These are phyloP conservation scores for Marasmius tenuissimus DNA, from an alignment of 1,284 basidiomycete genomes.

Conservation along the genomic window DNA sequence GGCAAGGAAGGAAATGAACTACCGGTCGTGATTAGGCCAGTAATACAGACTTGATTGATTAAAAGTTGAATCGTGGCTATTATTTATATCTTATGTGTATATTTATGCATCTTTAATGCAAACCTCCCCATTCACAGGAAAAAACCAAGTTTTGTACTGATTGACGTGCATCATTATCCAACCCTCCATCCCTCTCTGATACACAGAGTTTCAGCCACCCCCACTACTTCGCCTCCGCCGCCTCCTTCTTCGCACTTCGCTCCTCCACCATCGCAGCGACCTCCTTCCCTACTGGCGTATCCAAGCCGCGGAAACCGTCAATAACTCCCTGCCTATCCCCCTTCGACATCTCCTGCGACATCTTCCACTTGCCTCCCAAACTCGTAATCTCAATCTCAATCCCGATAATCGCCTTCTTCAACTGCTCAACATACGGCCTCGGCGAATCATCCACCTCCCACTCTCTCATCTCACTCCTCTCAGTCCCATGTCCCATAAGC, in stretches of 20 bases:
- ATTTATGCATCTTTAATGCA: too few relatives aligned
- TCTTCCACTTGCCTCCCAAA: slow-evolving; percentile 26
- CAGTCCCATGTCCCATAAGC: slow-evolving; percentile 12
- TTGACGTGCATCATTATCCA: too few relatives aligned
- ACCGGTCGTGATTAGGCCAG: neutral
- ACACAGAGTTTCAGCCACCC: too few relatives aligned
- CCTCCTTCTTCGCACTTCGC: slow-evolving; percentile 4
- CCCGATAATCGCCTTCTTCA: slow-evolving; percentile 29
- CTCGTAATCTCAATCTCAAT: slow-evolving; percentile 23
- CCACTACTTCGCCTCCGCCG: neutral
- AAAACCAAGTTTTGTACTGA: too few relatives aligned
- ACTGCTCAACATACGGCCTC: slow-evolving; percentile 18
- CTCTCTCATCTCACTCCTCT: neutral
- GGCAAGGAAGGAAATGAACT: neutral
- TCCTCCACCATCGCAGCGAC: slow-evolving; percentile 6
- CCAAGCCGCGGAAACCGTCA: slow-evolving; percentile 21
- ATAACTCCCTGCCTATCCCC: slow-evolving; percentile 23
- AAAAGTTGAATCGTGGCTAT: neutral
- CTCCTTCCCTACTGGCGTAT: neutral
- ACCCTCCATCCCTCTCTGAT: too few relatives aligned
- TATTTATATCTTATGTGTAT: too few relatives aligned
- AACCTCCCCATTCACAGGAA: too few relatives aligned
- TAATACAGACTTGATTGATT: neutral
- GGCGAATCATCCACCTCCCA: slow-evolving; percentile 27
- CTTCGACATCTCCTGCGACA: slow-evolving; percentile 23